These are phyloP conservation scores for Phtheirospermum japonicum DNA, from an alignment of 257 asterid species.

Conservation along the genomic window DNA sequence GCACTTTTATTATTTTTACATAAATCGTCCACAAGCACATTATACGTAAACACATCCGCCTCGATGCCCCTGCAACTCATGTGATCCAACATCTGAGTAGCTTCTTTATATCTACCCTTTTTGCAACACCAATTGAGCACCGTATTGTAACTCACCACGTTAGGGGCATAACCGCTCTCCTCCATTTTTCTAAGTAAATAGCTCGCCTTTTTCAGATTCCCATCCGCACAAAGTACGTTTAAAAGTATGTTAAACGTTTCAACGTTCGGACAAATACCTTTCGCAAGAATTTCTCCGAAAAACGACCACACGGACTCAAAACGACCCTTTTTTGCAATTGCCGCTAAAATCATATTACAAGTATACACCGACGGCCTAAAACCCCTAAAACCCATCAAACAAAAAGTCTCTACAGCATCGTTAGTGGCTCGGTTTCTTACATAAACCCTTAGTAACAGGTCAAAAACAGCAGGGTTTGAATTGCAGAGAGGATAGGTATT, in stretches of 20 bases:
- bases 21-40: slow-evolving; percentile 65
- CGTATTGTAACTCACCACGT: slow-evolving; percentile 76
- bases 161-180: slow-evolving; percentile 85
- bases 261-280: slow-evolving; percentile 59
- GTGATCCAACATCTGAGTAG: slow-evolving; percentile 58
- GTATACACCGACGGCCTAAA: slow-evolving; percentile 71
- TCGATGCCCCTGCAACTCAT: slow-evolving; percentile 77
- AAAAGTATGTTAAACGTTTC: slow-evolving; percentile 71
- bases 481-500: slow-evolving; percentile 72
- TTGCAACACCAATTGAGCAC: slow-evolving; percentile 83
- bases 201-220: slow-evolving; percentile 65
- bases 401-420: slow-evolving; percentile 59
- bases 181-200: slow-evolving; percentile 73
- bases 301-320: slow-evolving; percentile 63
- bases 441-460: slow-evolving; percentile 72
- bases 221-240: slow-evolving; percentile 66
- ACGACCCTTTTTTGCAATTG: slow-evolving; percentile 39
- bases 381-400: slow-evolving; percentile 57
- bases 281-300: slow-evolving; percentile 65
- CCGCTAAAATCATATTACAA: slow-evolving; percentile 74
- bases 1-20: slow-evolving; percentile 62
- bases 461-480: slow-evolving; percentile 91
- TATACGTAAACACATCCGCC: slow-evolving; percentile 78
- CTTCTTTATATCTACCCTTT: slow-evolving; percentile 70
- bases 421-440: slow-evolving; percentile 41